Evolutionary conservation across 2,329 filamentous ascomycete species (phyloP), one percentile per base, ranked within the genome.

Genomic region (Hortaea sp.): DNA sequence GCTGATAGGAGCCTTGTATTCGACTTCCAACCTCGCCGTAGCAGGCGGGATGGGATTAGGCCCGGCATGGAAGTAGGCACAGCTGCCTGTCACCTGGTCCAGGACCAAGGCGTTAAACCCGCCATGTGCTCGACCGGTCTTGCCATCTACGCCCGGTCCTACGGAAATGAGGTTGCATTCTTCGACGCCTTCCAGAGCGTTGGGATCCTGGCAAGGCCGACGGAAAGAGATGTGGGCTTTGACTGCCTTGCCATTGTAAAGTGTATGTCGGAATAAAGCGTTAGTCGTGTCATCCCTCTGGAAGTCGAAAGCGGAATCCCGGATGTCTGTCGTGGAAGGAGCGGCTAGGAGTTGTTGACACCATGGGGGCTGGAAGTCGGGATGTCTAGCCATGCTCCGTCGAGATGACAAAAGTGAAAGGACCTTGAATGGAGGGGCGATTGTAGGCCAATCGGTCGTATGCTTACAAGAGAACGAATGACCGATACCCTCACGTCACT

Each of bases 1-100:
- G 5, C 9, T 34, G 12, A 57, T 45, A 2, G 54, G 54, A 12
- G 46, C 48, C 41, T 53, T 51, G 31, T 57, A 59, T 27, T 57
- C 53, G 5, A 55, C 51, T 7, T 49, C 53, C 49, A 58, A 43
- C 5, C 44, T 50, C 30, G 55, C 57, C 11, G 57, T 57, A 4
- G 56, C 53, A 5, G 52, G 52, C 10, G 55, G 53, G 5, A 42
- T 42, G 5, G 20, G 6, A 12, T 38, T 27, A 7, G 41, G 42
- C 7, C 7, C 34, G 7, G 29, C 39, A 9, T 48, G 40, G 10
- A 40, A 13, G 7, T 46, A 9, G 30, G 54, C 50, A 10, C 37
- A 30, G 4, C 34, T 45, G 2, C 55, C 54, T n/a, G 40, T 42
- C 0, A 55, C 29, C 11, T 57, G 53, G 42, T 57, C 56, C 6